These are phyloP conservation scores for Parathielavia hyrcaniae DNA, from an alignment of 495 filamentous ascomycete species.

Conservation along the genomic window DNA sequence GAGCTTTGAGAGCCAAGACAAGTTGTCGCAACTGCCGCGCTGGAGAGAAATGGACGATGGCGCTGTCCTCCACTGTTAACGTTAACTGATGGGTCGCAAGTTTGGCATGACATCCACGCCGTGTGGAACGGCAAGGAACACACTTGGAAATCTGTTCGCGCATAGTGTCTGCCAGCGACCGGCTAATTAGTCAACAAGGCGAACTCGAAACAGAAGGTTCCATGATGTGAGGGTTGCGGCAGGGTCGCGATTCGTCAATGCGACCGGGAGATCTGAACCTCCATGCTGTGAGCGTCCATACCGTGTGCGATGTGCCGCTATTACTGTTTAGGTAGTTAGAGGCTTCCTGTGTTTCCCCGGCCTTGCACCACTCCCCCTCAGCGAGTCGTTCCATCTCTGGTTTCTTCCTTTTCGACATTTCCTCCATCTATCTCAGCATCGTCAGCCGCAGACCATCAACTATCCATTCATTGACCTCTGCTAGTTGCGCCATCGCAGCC, in stretches of 20 bases:
- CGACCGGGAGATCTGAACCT: constrained; percentile 15
- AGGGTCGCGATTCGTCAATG: constrained; percentile 24
- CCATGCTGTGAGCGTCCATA: not conserved
- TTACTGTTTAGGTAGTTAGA: not conserved
- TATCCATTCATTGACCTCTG: not conserved
- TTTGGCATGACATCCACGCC: too few species aligned
- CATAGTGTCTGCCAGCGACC: too few species aligned
- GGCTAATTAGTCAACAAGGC: too few species aligned
- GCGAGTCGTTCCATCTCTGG: not conserved
- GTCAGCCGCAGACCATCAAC: not conserved
- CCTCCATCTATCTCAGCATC: not conserved
- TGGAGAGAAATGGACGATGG: too few species aligned
- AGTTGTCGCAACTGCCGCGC: too few species aligned
- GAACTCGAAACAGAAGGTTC: not conserved
- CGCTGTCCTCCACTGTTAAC: too few species aligned
- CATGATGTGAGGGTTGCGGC: not conserved
- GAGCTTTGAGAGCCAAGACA: too few species aligned
- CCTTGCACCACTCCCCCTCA: constrained; percentile 2
- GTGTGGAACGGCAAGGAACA: too few species aligned
- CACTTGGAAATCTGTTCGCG: too few species aligned
- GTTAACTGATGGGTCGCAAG: too few species aligned
- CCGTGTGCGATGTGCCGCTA: constrained; percentile 19
- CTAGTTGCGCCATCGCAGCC: not conserved
- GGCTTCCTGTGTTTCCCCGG: not conserved
- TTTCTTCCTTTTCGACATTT: not conserved